Conservation (phyloP, 2,329 filamentous ascomycete genomes). For the Dactylellina haptotyla region DNA sequence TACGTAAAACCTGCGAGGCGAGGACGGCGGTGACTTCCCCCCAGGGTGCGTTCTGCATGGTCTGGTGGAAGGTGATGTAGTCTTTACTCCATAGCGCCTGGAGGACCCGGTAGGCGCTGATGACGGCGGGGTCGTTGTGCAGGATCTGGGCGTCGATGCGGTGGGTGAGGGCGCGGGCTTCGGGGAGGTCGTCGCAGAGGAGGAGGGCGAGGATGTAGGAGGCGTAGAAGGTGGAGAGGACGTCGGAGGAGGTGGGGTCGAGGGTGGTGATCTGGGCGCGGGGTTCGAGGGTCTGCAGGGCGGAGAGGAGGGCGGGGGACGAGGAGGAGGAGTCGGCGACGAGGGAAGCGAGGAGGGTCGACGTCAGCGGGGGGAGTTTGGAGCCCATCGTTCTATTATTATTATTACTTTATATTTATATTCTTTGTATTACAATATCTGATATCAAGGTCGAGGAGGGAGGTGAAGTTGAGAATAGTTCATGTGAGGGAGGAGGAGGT, state of each 20-base stretch:
- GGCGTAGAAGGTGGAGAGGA: slow-evolving; percentile 57
- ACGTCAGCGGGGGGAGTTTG: slow-evolving; percentile 35
- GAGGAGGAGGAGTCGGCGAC: slow-evolving; percentile 26
- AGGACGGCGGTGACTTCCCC: slow-evolving; percentile 52
- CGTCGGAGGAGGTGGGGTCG: slow-evolving; percentile 48
- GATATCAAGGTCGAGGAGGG: background rate
- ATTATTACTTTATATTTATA: too few relatives aligned
- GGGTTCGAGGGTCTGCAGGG: slow-evolving; percentile 40
- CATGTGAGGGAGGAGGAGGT: slow-evolving; percentile 10
- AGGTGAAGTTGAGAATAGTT: background rate
- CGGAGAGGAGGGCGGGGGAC: slow-evolving; percentile 19
- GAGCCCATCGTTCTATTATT: slow-evolving; percentile 32
- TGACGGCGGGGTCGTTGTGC: slow-evolving; percentile 54
- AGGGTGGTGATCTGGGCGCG: slow-evolving; percentile 44
- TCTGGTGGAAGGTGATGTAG: slow-evolving; percentile 55
- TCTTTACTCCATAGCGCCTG: slow-evolving; percentile 56
- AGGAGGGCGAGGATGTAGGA: slow-evolving; percentile 56
- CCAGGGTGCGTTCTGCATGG: slow-evolving; percentile 56
- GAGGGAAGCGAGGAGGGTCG: slow-evolving; percentile 26
- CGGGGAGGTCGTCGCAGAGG: slow-evolving; percentile 56
- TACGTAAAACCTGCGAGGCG: slow-evolving; percentile 50
- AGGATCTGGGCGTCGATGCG: slow-evolving; percentile 55
- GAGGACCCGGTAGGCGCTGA: slow-evolving; percentile 55
- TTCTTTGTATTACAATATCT: too few relatives aligned
- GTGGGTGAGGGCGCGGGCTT: slow-evolving; percentile 57